Evolutionary conservation across 352 stramenopile genomes (phyloP).

Genomic region (Pythium inflatum): DNA sequence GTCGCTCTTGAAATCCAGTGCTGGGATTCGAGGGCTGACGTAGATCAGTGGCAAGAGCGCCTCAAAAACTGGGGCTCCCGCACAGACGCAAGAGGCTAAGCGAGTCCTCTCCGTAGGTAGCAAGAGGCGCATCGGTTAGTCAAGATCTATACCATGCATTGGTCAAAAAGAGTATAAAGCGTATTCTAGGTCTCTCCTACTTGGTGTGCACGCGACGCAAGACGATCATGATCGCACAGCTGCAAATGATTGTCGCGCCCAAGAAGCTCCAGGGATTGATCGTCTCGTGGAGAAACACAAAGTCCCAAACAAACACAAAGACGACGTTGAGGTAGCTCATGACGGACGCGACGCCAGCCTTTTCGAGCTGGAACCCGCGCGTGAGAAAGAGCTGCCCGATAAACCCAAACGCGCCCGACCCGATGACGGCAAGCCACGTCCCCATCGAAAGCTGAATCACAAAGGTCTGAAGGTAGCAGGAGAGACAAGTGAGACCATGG

Average conservation of each 20-base stretch:
- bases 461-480: slow-evolving; percentile 25
- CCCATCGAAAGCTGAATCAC: slow-evolving; percentile 36
- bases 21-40: too few species aligned
- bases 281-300: slow-evolving; percentile 40
- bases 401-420: slow-evolving; percentile 49
- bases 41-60: too few species aligned
- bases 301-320: slow-evolving; percentile 59
- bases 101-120: too few species aligned
- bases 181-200: not conserved
- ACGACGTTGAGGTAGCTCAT: slow-evolving; percentile 57
- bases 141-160: too few species aligned
- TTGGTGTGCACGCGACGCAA: slow-evolving; percentile 27
- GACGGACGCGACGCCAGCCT: slow-evolving; percentile 47
- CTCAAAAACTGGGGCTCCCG: too few species aligned
- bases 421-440: slow-evolving; percentile 48
- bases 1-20: too few species aligned
- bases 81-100: too few species aligned
- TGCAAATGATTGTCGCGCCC: slow-evolving; percentile 44
- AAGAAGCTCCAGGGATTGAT: slow-evolving; percentile 51
- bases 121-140: too few species aligned
- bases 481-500: not conserved
- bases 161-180: too few species aligned
- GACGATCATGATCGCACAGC: slow-evolving; percentile 44
- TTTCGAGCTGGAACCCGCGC: slow-evolving; percentile 65
- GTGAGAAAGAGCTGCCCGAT: slow-evolving; percentile 61